Evolutionary conservation across 2,329 filamentous ascomycete species (phyloP), one percentile per base, ranked within the genome.

Genomic region (Fonsecaea multimorphosa): DNA sequence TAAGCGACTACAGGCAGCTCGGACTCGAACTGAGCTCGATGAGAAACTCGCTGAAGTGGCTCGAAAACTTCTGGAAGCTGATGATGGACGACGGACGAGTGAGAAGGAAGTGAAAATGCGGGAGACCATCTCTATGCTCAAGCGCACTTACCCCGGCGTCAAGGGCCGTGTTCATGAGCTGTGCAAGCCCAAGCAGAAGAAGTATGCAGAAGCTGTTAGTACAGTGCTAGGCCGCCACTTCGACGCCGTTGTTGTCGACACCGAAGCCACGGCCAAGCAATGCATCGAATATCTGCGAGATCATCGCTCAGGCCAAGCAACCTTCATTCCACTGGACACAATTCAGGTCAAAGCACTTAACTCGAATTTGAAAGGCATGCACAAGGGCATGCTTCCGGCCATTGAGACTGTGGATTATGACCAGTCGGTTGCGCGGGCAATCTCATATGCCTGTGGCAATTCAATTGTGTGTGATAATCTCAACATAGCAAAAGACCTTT

Each of bases 361-460:
- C 76, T 91, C 92, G 4, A 93, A 92, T 66, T 83, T 99, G 70
- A 97, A 97, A 79, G 92, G 93, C 31, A 90, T 97, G 76, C 86
- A 91, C 62, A 91, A 91, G 44, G 92, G 91, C 53, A 88, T 89
- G 78, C 88, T 94, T 7, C 85, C 97, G 64, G 96, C 94, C 0
- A 96, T 99, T 69, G 95, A 99, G 76, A 96, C 93, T 0, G 94
- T 99, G 72, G 93, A 97, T 74, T 99, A 95, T 74, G 95, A 98
- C 73, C 85, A 90, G 2, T 87, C 90, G 1, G 86, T 97, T 57
- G 92, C 97, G 76, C 90, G 95, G 70, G 96, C 93, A 36, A 96
- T 99, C 82, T 91, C 90, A 24, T 97, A 96, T 76, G 94, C 93
- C 29, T 99, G 95, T 73, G 94, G 94, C 36, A 96, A 93, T 78